phyloP scores from a whole-genome alignment of 2,329 filamentous ascomycete species.

The Podosphaera xanthii region DNA sequence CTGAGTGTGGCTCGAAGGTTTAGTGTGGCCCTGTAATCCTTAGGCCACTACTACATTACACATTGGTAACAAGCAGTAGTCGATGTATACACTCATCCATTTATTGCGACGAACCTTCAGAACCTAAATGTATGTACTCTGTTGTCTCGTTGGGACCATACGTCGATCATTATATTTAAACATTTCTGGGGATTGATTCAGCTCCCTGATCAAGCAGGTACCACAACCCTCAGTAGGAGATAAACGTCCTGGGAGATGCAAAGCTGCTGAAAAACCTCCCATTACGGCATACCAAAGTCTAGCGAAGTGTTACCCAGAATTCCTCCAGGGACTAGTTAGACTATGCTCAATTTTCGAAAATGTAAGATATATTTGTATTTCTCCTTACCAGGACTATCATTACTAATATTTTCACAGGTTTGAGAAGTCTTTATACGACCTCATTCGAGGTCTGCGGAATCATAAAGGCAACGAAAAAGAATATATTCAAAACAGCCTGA shows the following conservation, averaged over 20 bases:
- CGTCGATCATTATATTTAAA: neutral
- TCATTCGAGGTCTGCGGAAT: conserved; percentile 85
- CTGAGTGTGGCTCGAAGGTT: neutral
- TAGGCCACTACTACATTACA: neutral
- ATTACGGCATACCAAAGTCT: neutral
- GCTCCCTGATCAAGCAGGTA: neutral
- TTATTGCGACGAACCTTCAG: no score
- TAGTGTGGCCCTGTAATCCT: neutral
- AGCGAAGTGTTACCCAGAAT: no score
- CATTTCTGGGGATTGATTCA: neutral
- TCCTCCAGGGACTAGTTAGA: no score
- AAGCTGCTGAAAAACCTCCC: neutral
- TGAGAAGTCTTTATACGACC: conserved; percentile 96
- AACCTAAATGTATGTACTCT: neutral
- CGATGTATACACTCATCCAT: no score
- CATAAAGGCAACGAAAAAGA: conserved; percentile 90
- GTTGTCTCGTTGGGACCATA: neutral
- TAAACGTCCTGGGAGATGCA: neutral
- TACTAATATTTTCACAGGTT: conserved; percentile 39
- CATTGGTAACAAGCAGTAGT: no score
- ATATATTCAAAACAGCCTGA: conserved; percentile 80
- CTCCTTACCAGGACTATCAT: neutral
- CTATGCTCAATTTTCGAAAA: neutral
- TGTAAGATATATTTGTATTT: neutral
- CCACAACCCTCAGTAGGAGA: neutral